A percentile compares a stretch with the other conserved stretches of the same genome.
Evolutionary conservation across 345 rosid species (phyloP).

Genomic region (Acer saccharum): DNA sequence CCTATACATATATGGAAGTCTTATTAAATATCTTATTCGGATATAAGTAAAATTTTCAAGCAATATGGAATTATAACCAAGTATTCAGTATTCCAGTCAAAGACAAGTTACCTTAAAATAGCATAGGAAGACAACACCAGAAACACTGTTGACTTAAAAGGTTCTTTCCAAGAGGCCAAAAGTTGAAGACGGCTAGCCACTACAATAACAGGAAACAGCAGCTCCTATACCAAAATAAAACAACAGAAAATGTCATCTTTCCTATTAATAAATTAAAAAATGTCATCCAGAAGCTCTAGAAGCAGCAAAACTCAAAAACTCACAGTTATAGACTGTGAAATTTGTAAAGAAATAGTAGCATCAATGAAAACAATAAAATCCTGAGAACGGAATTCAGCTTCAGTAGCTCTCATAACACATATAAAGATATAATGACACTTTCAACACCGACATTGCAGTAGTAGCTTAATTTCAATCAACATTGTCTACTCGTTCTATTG

Average conservation of each 20-base stretch:
- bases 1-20: neutral
- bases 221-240: conserved; percentile 52
- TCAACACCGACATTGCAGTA: neutral
- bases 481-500: neutral
- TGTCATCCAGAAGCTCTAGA: neutral
- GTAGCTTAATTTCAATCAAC: neutral
- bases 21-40: neutral
- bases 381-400: neutral
- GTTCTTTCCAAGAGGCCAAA: conserved; percentile 74
- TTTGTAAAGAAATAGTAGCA: neutral
- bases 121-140: conserved; percentile 44
- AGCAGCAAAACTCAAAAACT: neutral
- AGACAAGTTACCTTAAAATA: conserved; percentile 46
- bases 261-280: neutral
- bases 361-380: neutral
- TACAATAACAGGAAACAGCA: conserved; percentile 65
- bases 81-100: conserved; percentile 5
- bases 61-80: conserved; percentile 9
- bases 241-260: neutral
- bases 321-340: neutral
- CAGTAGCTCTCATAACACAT: neutral
- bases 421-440: neutral
- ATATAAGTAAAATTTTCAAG: neutral
- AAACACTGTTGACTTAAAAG: conserved; percentile 63
- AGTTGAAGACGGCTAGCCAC: conserved; percentile 44